Evolutionary conservation across 2,329 filamentous ascomycete species (phyloP).

Genomic region (Microdochium trichocladiopsis): DNA sequence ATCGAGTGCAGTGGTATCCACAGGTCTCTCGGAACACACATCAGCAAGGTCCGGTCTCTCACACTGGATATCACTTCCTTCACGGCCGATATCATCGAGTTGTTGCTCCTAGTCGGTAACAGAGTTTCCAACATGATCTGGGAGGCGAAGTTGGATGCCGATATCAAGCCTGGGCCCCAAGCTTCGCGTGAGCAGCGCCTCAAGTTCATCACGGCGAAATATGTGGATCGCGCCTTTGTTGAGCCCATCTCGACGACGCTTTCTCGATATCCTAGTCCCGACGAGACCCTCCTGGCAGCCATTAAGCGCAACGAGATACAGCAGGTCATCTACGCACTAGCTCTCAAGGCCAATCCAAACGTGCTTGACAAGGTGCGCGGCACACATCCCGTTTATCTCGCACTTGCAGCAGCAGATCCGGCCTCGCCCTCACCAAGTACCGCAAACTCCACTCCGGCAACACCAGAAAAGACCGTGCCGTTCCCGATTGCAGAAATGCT

Average conservation of each 20-base stretch:
- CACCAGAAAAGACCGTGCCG: slow-evolving; percentile 46
- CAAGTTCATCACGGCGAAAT: slow-evolving; percentile 94
- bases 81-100: slow-evolving; percentile 92
- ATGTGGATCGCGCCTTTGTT: slow-evolving; percentile 77
- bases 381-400: slow-evolving; percentile 85
- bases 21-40: slow-evolving; percentile 90
- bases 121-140: slow-evolving; percentile 94
- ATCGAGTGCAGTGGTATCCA: slow-evolving; percentile 98
- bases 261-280: slow-evolving; percentile 69
- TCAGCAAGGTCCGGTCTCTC: slow-evolving; percentile 92
- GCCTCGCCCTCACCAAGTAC: slow-evolving; percentile 57
- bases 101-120: slow-evolving; percentile 87
- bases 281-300: slow-evolving; percentile 83
- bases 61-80: slow-evolving; percentile 95
- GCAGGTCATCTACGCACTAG: slow-evolving; percentile 84
- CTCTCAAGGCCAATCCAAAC: slow-evolving; percentile 82
- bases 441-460: slow-evolving; percentile 19
- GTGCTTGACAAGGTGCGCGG: slow-evolving; percentile 76
- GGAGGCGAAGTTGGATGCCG: slow-evolving; percentile 76
- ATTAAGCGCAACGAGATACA: slow-evolving; percentile 97
- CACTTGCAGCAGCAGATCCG: slow-evolving; percentile 86
- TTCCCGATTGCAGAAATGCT: slow-evolving; percentile 90
- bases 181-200: slow-evolving; percentile 85
- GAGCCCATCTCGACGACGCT: slow-evolving; percentile 69
- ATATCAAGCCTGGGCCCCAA: slow-evolving; percentile 65